A percentile compares a stretch with the other conserved stretches of the same genome.
These are phyloP conservation scores for Candida glucosophila DNA, from an alignment of 1,139 yeast genomes.

Conservation along the genomic window DNA sequence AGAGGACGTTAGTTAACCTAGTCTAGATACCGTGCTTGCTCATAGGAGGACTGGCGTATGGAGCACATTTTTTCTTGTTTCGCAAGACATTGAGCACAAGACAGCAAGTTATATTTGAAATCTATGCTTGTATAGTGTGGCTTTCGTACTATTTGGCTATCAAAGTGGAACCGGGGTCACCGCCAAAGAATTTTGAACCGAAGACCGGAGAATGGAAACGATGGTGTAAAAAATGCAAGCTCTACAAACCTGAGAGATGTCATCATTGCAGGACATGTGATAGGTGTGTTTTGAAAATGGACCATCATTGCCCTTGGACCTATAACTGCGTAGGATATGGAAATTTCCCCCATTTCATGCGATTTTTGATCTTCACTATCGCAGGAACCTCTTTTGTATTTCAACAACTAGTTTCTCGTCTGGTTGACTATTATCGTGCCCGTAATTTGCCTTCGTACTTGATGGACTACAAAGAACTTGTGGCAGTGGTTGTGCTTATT, in stretches of 20 bases:
- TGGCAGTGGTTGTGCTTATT: slow-evolving; percentile 45
- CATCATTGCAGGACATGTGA: slow-evolving; percentile 82
- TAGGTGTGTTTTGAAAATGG: slow-evolving; percentile 68
- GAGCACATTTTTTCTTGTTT: slow-evolving; percentile 53
- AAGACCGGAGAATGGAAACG: slow-evolving; percentile 23
- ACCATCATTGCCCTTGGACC: slow-evolving; percentile 98
- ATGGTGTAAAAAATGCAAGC: slow-evolving; percentile 57
- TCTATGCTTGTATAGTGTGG: slow-evolving; percentile 56
- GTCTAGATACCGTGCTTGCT: slow-evolving; percentile 56
- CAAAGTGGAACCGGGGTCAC: slow-evolving; percentile 55
- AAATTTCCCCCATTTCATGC: slow-evolving; percentile 74
- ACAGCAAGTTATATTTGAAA: slow-evolving; percentile 42
- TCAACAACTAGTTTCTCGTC: slow-evolving; percentile 32
- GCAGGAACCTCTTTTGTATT: slow-evolving; percentile 45
- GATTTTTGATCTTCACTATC: slow-evolving; percentile 68
- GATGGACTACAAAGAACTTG: slow-evolving; percentile 43
- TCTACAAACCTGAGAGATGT: slow-evolving; percentile 90
- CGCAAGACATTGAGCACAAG: slow-evolving; percentile 28
- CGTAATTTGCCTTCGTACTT: slow-evolving; percentile 55
- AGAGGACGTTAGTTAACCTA: no score
- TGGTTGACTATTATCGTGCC: slow-evolving; percentile 39
- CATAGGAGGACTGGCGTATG: slow-evolving; percentile 56
- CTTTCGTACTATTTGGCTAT: slow-evolving; percentile 55
- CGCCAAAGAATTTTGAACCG: slow-evolving; percentile 24
- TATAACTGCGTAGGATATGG: slow-evolving; percentile 77